Evolutionary conservation across 305 asterid genomes (phyloP), one percentile per base, ranked within the genome.

Genomic region (Plantago lanceolata): DNA sequence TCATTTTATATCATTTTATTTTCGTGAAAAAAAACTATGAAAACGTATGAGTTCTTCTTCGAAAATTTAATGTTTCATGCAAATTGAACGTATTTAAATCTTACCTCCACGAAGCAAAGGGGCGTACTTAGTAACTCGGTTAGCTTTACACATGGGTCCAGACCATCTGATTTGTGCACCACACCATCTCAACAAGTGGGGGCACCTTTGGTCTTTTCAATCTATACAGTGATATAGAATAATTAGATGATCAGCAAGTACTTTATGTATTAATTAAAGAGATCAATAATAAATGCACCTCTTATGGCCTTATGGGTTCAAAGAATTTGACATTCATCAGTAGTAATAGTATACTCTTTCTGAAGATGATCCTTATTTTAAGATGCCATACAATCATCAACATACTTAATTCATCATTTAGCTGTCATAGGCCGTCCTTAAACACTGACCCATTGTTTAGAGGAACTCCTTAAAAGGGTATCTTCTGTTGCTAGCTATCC

Each of bases 111-210:
- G 45, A 40, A 16, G 48, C 15, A 15, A 40, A 16, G 48, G 24
- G 15, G 28, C 12, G 29, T 40, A 59, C 12, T 5, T 21, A 18
- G 11, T 2, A 53, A 24, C 16, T 24, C 43, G 20, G 19, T 11
- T 19, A 14, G 55, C 72, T 61, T 76, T 54, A 61, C 73, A 65
- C 64, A 70, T 75, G 72, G 81, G 84, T 80, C 84, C 78, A 69
- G 48, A 57, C 57, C 64, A 70, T 61, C 67, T 67, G 76, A 68
- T 81, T 69, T 75, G 33, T 81, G 85, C 87, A 68, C 68, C 74
- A 68, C 58, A 79, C 80, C 76, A 64, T 68, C 79, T 66, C 70
- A 78, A 79, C 87, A 81, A 62, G 85, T 71, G 77, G 85, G 45
- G 83, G 69, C 76, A 73, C 71, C 59, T 61, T 69, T 63, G 62